phyloP scores from a whole-genome alignment of 2,329 filamentous ascomycete species.

The Ceratocystis cubensis region DNA sequence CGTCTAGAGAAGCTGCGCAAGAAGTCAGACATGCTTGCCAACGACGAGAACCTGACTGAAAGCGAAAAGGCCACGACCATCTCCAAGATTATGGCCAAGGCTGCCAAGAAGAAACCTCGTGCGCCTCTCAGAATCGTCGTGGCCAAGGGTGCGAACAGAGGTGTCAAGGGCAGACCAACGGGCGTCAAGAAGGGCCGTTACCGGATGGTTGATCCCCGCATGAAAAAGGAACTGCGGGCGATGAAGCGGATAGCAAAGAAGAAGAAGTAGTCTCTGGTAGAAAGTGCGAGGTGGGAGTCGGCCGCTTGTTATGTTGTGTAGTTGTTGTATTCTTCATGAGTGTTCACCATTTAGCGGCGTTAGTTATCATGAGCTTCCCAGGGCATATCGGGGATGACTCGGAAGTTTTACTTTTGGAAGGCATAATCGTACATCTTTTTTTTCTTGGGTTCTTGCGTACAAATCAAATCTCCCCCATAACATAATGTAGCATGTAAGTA shows the following conservation, averaged over 20 bases:
- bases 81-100: conserved; percentile 65
- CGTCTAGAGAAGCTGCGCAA: conserved; percentile 88
- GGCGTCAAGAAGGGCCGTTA: conserved; percentile 84
- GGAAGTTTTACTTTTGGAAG: conserved; percentile 19
- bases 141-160: conserved; percentile 70
- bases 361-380: conserved; percentile 17
- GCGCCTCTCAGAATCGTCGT: conserved; percentile 78
- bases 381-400: conserved; percentile 8
- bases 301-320: conserved; percentile 11
- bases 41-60: conserved; percentile 86
- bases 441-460: not conserved
- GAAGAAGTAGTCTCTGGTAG: conserved; percentile 37
- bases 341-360: conserved; percentile 19
- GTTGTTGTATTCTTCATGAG: too few relatives aligned
- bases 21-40: conserved; percentile 82
- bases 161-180: conserved; percentile 71
- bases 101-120: conserved; percentile 75
- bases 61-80: conserved; percentile 89
- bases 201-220: conserved; percentile 86
- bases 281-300: not conserved
- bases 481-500: too few relatives aligned
- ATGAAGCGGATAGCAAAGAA: conserved; percentile 68
- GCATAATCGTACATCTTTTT: conserved; percentile 15
- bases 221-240: conserved; percentile 92
- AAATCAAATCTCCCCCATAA: too few relatives aligned